Evolutionary conservation across 352 stramenopile species (phyloP).

Genomic region (Phytophthora idaei): DNA sequence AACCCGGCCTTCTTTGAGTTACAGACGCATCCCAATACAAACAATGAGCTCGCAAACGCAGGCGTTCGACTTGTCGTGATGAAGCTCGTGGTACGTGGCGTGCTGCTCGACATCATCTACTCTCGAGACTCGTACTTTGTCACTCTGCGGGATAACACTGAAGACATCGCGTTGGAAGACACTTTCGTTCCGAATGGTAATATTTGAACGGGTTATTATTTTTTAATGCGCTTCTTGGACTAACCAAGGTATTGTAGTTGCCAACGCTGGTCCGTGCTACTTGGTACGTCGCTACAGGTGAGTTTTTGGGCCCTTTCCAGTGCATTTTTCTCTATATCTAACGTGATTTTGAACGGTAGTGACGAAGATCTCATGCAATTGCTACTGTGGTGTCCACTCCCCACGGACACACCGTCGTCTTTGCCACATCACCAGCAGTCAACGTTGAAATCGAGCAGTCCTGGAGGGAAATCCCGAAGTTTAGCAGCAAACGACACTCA

Average conservation of each 20-base stretch:
- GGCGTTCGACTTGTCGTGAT: conserved; percentile 65
- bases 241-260: conserved; percentile 36
- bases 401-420: conserved; percentile 2
- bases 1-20: conserved; percentile 70
- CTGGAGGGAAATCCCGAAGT: conserved; percentile 11
- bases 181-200: conserved; percentile 65
- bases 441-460: neutral
- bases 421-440: conserved; percentile 17
- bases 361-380: conserved; percentile 69
- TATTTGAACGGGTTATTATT: neutral
- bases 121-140: conserved; percentile 67
- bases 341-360: conserved; percentile 16
- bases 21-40: conserved; percentile 55
- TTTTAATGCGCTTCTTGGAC: neutral
- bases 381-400: conserved; percentile 65
- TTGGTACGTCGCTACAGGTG: conserved; percentile 59
- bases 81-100: conserved; percentile 69
- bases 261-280: conserved; percentile 57
- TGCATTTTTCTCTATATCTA: no score
- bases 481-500: conserved; percentile 67
- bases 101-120: conserved; percentile 70
- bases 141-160: conserved; percentile 53
- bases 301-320: neutral
- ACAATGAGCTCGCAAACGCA: conserved; percentile 38
- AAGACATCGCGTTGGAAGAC: conserved; percentile 66